Evolutionary conservation across 208 protist genomes (phyloP).

Genomic region (Leptomonas seymouri): DNA sequence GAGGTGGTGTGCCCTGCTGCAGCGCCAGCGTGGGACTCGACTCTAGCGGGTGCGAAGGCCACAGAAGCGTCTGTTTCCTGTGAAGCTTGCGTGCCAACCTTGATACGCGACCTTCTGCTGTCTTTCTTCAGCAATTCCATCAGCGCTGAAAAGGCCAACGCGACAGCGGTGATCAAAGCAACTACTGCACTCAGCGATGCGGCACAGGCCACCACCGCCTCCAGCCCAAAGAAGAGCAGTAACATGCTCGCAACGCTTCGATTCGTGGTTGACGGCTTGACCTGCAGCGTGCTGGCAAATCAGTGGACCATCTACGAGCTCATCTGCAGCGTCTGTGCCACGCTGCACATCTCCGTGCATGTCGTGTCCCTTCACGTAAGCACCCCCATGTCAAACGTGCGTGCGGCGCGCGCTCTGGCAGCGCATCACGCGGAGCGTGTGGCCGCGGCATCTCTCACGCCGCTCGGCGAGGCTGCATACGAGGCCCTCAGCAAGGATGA

Average conservation of each 20-base stretch:
- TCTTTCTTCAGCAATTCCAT: conserved; percentile 28
- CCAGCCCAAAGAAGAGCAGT: not conserved
- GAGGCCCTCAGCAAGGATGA: conserved; percentile 51
- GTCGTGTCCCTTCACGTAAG: conserved; percentile 71
- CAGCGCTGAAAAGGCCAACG: not conserved
- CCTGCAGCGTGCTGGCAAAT: conserved; percentile 58
- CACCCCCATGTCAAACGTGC: conserved; percentile 61
- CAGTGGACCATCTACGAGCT: conserved; percentile 49
- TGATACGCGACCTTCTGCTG: conserved; percentile 36
- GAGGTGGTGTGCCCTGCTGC: not conserved
- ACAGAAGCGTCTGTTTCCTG: not conserved
- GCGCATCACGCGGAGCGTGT: conserved; percentile 38
- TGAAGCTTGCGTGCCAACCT: conserved; percentile 22
- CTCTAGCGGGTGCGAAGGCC: not conserved
- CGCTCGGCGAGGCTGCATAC: conserved; percentile 77
- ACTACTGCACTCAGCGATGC: too few relatives aligned
- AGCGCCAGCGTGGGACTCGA: not conserved
- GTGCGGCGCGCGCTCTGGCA: conserved; percentile 42
- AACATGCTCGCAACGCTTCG: not conserved
- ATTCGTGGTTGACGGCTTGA: conserved; percentile 80
- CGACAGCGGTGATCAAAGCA: too few relatives aligned
- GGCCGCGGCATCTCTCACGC: conserved; percentile 41
- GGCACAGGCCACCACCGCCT: not conserved
- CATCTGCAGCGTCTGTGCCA: conserved; percentile 42
- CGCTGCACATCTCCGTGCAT: conserved; percentile 38